Percentiles rank a stretch among this genome's conserved stretches.
phyloP scores from a whole-genome alignment of 306 rosid species.

The Sindora glabra region DNA sequence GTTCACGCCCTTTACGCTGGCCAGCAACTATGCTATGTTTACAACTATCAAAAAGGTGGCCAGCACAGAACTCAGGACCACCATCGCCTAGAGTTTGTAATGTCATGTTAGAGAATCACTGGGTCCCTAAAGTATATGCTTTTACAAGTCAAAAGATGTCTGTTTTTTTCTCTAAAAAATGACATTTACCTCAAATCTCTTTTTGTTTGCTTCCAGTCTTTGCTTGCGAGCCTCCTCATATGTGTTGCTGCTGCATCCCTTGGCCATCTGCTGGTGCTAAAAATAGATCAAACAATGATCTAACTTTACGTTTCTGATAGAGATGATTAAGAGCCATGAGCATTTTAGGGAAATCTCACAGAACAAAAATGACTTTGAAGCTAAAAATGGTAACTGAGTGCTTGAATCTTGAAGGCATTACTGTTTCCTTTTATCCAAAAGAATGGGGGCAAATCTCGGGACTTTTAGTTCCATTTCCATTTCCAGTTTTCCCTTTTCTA shows the following conservation, averaged over 20 bases:
- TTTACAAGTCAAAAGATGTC: neutral
- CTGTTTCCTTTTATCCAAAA: too few species aligned
- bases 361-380: neutral
- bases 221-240: conserved; percentile 64
- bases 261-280: conserved; percentile 25
- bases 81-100: neutral
- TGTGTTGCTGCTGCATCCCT: conserved; percentile 21
- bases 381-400: neutral
- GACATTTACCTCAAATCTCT: conserved; percentile 50
- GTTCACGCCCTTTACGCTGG: too few species aligned
- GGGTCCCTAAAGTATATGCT: neutral
- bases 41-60: neutral
- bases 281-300: neutral
- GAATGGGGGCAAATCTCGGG: too few species aligned
- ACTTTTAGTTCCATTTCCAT: neutral
- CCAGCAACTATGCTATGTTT: too few species aligned
- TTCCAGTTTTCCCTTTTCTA: neutral
- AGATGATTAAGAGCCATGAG: neutral
- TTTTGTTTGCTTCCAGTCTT: conserved; percentile 61
- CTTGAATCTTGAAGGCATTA: too few species aligned
- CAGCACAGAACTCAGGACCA: neutral
- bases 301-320: neutral
- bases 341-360: too few species aligned
- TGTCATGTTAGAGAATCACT: neutral
- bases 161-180: neutral